Evolutionary conservation across 768 basidiomycete species (phyloP).

Genomic region (Podaxis mareebaensis): DNA sequence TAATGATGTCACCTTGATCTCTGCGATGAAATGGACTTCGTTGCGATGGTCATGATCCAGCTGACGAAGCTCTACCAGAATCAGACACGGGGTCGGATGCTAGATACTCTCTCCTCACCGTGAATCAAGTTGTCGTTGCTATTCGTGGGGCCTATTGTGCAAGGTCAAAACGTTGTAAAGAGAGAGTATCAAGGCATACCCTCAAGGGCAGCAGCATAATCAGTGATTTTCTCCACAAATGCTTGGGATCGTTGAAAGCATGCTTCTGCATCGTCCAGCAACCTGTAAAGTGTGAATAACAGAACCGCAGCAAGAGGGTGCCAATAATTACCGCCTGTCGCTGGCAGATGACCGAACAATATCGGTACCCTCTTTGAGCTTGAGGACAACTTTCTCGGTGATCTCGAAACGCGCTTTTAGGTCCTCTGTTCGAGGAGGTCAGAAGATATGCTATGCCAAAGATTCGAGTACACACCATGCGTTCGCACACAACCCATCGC

Average conservation of each 20-base stretch:
- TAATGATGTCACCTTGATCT: conserved; percentile 48
- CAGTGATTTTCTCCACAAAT: conserved; percentile 53
- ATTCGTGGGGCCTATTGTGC: not conserved
- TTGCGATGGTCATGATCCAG: conserved; percentile 60
- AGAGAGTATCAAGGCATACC: conserved; percentile 31
- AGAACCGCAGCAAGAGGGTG: not conserved
- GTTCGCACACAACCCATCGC: conserved; percentile 68
- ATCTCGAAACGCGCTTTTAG: conserved; percentile 53
- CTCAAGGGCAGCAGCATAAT: conserved; percentile 51
- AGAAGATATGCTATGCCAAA: not conserved
- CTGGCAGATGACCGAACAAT: conserved; percentile 51
- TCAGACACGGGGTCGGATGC: not conserved
- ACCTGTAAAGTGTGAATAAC: conserved; percentile 33
- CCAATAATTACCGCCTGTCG: conserved; percentile 44
- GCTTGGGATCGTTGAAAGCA: conserved; percentile 61
- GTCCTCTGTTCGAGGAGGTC: conserved; percentile 47
- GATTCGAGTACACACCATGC: conserved; percentile 52
- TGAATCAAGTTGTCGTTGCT: conserved; percentile 4
- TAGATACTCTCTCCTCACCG: not conserved
- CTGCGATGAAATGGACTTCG: conserved; percentile 58
- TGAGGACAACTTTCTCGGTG: conserved; percentile 51
- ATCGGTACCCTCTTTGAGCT: conserved; percentile 60
- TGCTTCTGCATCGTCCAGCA: conserved; percentile 60
- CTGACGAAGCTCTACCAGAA: conserved; percentile 56
- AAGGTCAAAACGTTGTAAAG: conserved; percentile 43